Conservation (phyloP, 1,284 basidiomycete species). For the Cryptococcus sp. region DNA sequence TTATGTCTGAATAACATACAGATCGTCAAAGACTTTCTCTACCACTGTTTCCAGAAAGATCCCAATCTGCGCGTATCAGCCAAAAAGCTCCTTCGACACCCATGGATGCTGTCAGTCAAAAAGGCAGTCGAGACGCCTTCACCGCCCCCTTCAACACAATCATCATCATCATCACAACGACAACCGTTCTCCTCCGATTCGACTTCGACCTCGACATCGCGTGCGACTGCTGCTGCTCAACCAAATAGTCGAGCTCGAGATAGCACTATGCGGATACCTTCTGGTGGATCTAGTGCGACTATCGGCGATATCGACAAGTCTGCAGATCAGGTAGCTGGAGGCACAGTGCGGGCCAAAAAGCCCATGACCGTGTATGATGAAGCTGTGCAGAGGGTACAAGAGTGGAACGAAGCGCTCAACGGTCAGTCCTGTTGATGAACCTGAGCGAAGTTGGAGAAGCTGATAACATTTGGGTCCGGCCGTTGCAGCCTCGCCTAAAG, state of each 20-base stretch:
- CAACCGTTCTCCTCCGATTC: background rate
- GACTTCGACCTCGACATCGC: background rate
- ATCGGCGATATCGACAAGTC: background rate
- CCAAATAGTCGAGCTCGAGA: background rate
- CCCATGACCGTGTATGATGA: constrained; percentile 81
- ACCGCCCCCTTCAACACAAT: background rate
- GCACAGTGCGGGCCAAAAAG: constrained; percentile 56
- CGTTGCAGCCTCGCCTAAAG: constrained; percentile 54
- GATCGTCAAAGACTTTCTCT: constrained; percentile 92
- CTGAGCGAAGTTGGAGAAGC: background rate
- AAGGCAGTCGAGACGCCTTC: constrained; percentile 3
- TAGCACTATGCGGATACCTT: constrained; percentile 7
- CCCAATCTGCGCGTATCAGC: constrained; percentile 90
- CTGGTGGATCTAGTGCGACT: constrained; percentile 7
- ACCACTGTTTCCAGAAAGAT: constrained; percentile 98
- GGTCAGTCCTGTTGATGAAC: constrained; percentile 58
- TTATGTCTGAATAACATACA: constrained; percentile 48
- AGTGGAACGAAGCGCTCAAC: constrained; percentile 96
- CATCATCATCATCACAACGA: too few species aligned
- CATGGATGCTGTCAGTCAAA: constrained; percentile 90
- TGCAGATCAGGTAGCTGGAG: constrained; percentile 32
- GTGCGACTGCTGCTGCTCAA: background rate
- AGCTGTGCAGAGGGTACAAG: constrained; percentile 89
- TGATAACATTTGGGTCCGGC: background rate
- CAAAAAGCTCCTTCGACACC: constrained; percentile 86